Evolutionary conservation across 306 rosid genomes (phyloP).

Genomic region (Sindora glabra): DNA sequence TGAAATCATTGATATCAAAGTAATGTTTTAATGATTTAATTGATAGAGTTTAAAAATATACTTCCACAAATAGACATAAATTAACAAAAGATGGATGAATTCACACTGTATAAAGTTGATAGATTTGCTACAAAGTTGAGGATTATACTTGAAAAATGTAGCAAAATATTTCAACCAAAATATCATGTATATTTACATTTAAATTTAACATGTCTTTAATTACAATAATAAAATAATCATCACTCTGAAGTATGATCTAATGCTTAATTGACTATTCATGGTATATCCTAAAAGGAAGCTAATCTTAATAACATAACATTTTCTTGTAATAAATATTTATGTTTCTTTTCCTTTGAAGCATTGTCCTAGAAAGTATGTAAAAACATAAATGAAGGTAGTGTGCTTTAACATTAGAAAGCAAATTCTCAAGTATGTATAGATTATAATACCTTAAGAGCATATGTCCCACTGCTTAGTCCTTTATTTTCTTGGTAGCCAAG

Average conservation of each 20-base stretch:
- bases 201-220: background rate
- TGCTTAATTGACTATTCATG: background rate
- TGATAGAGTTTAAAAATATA: too few species aligned
- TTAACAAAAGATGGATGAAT: too few species aligned
- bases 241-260: background rate
- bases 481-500: conserved; percentile 72
- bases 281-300: background rate
- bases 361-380: background rate
- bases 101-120: too few species aligned
- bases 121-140: too few species aligned
- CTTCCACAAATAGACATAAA: too few species aligned
- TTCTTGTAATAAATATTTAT: too few species aligned
- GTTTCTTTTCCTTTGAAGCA: background rate
- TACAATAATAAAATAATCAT: background rate
- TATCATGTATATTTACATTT: background rate
- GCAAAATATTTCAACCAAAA: background rate
- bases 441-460: conserved; percentile 54
- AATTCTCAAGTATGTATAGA: background rate
- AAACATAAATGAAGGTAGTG: background rate
- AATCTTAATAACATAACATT: background rate
- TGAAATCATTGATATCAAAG: background rate
- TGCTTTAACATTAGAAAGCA: background rate
- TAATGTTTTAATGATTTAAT: background rate
- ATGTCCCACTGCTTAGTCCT: conserved; percentile 27
- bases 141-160: too few species aligned